Conservation (phyloP, 2,329 filamentous ascomycete species). For the Fonsecaea erecta region DNA sequence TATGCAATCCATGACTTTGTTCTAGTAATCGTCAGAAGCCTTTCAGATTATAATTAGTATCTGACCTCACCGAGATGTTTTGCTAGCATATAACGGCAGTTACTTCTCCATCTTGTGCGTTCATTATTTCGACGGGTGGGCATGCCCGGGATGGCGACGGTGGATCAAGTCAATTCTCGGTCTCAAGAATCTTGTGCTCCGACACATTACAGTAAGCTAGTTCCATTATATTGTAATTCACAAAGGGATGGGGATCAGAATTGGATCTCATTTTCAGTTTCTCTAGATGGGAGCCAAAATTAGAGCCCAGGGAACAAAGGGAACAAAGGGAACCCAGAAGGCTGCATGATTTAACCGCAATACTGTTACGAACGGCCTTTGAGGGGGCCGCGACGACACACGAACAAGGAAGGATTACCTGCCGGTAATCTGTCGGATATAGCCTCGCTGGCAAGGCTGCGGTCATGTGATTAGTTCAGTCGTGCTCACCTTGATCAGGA, state of each 20-base stretch:
- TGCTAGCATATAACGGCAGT: not conserved
- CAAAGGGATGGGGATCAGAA: not conserved
- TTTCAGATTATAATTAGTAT: not conserved
- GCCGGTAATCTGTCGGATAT: too few relatives aligned
- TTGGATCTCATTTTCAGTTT: not conserved
- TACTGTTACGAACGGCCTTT: too few relatives aligned
- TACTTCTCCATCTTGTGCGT: not conserved
- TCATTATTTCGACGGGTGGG: not conserved
- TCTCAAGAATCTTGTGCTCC: not conserved
- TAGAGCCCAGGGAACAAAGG: not conserved
- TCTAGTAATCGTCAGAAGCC: slow-evolving; percentile 3
- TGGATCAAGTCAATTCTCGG: not conserved
- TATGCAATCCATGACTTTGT: slow-evolving; percentile 13
- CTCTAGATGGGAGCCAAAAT: not conserved
- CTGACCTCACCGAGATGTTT: not conserved
- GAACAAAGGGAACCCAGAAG: not conserved
- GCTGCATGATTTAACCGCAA: not conserved
- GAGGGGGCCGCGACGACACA: too few relatives aligned
- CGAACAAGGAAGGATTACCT: too few relatives aligned
- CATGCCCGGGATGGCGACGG: not conserved
- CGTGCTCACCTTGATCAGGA: too few relatives aligned
- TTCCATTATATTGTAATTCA: not conserved
- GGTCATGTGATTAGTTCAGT: too few relatives aligned
- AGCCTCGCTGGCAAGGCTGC: too few relatives aligned
- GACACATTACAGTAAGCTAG: not conserved